phyloP scores from a whole-genome alignment of 805 yeast genomes.

The Komagataella phaffii region DNA sequence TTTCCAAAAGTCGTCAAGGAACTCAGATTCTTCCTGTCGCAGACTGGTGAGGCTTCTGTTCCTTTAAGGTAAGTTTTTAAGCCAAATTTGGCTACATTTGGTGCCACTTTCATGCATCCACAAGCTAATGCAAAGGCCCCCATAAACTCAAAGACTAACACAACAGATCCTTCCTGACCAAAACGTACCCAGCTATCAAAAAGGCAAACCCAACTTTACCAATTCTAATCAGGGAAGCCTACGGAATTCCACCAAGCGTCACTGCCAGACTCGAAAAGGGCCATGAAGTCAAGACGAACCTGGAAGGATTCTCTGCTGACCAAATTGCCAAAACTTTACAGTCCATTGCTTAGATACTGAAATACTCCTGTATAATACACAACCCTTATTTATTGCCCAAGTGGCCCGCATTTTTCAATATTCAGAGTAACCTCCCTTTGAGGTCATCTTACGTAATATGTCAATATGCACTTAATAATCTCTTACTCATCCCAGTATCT shows the following conservation, averaged over 20 bases:
- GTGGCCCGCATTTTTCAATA: too few species aligned
- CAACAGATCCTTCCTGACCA: slow-evolving; percentile 40
- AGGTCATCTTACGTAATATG: not conserved
- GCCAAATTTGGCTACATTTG: not conserved
- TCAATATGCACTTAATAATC: too few species aligned
- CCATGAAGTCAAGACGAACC: slow-evolving; percentile 30
- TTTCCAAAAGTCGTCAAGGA: slow-evolving; percentile 53
- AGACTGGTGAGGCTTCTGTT: slow-evolving; percentile 58
- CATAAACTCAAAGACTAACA: not conserved
- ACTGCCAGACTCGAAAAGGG: slow-evolving; percentile 61
- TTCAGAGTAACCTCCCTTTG: too few species aligned
- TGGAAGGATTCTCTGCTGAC: slow-evolving; percentile 32
- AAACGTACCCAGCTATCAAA: slow-evolving; percentile 52
- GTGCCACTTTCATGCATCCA: not conserved
- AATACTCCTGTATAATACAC: not conserved
- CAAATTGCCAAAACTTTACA: slow-evolving; percentile 24
- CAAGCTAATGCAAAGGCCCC: not conserved
- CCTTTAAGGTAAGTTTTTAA: slow-evolving; percentile 34
- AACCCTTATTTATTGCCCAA: not conserved
- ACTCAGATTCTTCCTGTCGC: slow-evolving; percentile 71
- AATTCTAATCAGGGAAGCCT: slow-evolving; percentile 66
- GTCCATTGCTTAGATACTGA: not conserved
- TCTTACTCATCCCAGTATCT: not conserved
- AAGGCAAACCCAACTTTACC: slow-evolving; percentile 56
- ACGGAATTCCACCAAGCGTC: slow-evolving; percentile 58